phyloP scores from a whole-genome alignment of 129 eudicot species.

The Arctium lappa region DNA sequence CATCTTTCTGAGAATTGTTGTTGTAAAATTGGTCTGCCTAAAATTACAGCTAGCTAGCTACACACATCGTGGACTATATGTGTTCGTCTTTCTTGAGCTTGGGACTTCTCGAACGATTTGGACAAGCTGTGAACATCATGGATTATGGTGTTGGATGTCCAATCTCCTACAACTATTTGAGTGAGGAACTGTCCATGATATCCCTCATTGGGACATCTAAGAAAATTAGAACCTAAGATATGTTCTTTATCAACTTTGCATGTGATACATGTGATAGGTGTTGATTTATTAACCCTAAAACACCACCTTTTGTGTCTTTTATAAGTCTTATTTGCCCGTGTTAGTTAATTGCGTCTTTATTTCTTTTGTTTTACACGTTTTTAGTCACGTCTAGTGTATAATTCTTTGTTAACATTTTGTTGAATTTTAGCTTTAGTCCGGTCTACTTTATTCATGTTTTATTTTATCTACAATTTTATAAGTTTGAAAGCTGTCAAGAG shows the following conservation, averaged over 20 bases:
- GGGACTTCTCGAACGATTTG: background rate
- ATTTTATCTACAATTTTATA: no score
- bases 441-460: no score
- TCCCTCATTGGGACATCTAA: background rate
- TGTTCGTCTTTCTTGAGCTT: background rate
- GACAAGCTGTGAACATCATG: background rate
- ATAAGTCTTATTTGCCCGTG: no score
- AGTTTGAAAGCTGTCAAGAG: no score
- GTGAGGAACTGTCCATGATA: background rate
- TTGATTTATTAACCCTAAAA: no score
- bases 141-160: background rate
- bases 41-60: background rate
- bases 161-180: background rate
- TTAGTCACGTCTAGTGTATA: no score
- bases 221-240: background rate
- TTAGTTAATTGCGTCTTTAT: no score
- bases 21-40: background rate
- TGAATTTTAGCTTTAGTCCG: no score
- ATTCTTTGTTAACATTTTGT: no score
- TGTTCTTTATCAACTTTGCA: background rate
- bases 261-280: background rate
- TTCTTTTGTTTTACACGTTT: no score
- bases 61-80: background rate
- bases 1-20: background rate
- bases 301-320: no score